These are phyloP conservation scores for Citrus trifoliata DNA, from an alignment of 345 rosid genomes.

Conservation along the genomic window DNA sequence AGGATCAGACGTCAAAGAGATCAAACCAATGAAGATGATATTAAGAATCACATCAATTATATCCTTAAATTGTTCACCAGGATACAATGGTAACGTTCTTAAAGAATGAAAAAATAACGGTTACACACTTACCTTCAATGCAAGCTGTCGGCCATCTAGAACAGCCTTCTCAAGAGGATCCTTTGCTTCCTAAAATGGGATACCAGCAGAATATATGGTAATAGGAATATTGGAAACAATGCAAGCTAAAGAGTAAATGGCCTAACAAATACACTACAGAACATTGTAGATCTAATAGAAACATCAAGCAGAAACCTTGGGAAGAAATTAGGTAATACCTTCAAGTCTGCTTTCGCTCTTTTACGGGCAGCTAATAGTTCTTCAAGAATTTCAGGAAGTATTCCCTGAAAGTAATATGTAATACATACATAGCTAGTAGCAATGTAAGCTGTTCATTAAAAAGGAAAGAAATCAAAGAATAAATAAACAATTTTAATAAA, in stretches of 20 bases:
- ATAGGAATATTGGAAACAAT: slow-evolving; percentile 1
- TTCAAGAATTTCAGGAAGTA: slow-evolving; percentile 99
- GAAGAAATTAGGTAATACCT: slow-evolving; percentile 42
- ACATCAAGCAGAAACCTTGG: slow-evolving; percentile 6
- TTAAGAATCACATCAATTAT: neutral
- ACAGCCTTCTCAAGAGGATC: slow-evolving; percentile 98
- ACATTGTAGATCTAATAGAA: neutral
- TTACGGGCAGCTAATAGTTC: slow-evolving; percentile 87
- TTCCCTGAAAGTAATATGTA: slow-evolving; percentile 55
- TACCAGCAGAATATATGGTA: slow-evolving; percentile 5
- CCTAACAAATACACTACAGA: neutral
- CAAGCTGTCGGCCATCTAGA: slow-evolving; percentile 94
- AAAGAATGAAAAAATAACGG: slow-evolving; percentile 9
- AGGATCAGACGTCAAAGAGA: slow-evolving; percentile 16
- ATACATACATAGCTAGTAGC: slow-evolving; percentile 11
- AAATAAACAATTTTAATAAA: neutral
- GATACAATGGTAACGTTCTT: neutral
- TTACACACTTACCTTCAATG: slow-evolving; percentile 64
- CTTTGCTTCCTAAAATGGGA: slow-evolving; percentile 70
- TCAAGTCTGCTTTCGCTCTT: slow-evolving; percentile 94
- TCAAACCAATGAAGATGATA: neutral
- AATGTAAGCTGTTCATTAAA: neutral
- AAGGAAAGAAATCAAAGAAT: slow-evolving; percentile 6
- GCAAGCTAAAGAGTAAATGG: neutral
- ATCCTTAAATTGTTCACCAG: neutral